Percentiles rank a stretch among this genome's conserved stretches.
phyloP scores from a whole-genome alignment of 768 basidiomycete species.

The Rhizopogon vinicolor region DNA sequence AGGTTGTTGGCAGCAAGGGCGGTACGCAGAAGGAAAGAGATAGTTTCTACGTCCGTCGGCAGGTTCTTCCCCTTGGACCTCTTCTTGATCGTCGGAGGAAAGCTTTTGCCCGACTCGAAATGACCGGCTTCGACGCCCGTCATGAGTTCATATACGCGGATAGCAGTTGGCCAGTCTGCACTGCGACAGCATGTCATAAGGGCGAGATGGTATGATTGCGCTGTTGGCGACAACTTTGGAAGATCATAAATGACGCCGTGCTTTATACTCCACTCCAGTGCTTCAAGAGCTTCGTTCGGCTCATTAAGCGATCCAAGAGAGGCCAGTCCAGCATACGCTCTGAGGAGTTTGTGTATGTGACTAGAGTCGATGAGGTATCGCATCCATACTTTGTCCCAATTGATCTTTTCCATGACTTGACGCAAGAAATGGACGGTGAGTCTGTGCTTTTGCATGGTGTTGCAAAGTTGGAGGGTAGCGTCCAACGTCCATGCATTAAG shows the following conservation, averaged over 20 bases:
- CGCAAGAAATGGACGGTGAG: constrained; percentile 54
- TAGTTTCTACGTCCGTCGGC: constrained; percentile 44
- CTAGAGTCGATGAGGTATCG: constrained; percentile 41
- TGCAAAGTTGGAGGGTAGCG: constrained; percentile 54
- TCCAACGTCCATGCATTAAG: constrained; percentile 47
- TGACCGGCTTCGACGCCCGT: constrained; percentile 58
- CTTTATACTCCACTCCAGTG: constrained; percentile 66
- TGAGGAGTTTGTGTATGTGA: constrained; percentile 62
- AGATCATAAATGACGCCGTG: constrained; percentile 46
- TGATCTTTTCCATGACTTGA: constrained; percentile 45
- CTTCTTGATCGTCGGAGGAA: constrained; percentile 36
- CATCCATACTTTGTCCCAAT: constrained; percentile 15
- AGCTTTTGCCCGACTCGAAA: constrained; percentile 37
- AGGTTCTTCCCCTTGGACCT: constrained; percentile 41
- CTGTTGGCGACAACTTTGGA: constrained; percentile 30
- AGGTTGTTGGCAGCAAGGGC: constrained; percentile 49
- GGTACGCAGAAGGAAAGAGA: constrained; percentile 53
- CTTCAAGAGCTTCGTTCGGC: constrained; percentile 48
- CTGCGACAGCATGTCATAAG: constrained; percentile 60
- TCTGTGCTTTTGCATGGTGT: constrained; percentile 39
- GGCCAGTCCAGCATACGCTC: constrained; percentile 40
- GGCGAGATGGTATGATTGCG: constrained; percentile 53
- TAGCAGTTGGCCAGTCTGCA: constrained; percentile 57
- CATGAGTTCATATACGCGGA: constrained; percentile 64
- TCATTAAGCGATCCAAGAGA: constrained; percentile 33